A percentile compares a stretch with the other conserved stretches of the same genome.
Conservation (phyloP, 176 grass and related monocot species). For the Hordeum marinum region DNA sequence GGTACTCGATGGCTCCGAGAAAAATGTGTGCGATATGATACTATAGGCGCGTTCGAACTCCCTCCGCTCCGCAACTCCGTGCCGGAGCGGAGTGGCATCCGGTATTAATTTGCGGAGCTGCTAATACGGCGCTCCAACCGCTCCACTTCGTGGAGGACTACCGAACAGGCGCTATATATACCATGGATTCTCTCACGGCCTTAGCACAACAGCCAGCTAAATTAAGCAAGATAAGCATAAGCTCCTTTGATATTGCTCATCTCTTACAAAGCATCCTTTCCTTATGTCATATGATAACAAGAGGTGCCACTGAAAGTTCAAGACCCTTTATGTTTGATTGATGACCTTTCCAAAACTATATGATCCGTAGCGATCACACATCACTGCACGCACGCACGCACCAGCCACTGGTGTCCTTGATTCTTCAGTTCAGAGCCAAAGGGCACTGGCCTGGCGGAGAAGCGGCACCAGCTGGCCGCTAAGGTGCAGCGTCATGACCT, state of each 20-base stretch:
- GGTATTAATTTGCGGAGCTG: too few relatives aligned
- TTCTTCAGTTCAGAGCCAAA: conserved; percentile 42
- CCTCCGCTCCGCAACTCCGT: too few relatives aligned
- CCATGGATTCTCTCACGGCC: not conserved
- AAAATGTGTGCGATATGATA: not conserved
- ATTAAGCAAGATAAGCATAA: not conserved
- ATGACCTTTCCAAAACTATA: not conserved
- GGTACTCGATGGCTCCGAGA: too few relatives aligned
- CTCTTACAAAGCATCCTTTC: not conserved
- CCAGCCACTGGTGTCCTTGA: not conserved
- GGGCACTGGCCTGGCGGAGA: conserved; percentile 49
- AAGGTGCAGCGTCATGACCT: conserved; percentile 65
- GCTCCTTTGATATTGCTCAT: not conserved
- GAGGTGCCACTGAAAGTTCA: not conserved
- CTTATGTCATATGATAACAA: not conserved
- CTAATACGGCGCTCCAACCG: too few relatives aligned
- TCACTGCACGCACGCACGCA: not conserved
- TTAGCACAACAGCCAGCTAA: not conserved
- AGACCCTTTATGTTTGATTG: not conserved
- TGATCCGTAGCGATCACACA: not conserved
- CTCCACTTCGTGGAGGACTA: too few relatives aligned
- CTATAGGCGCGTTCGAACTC: not conserved
- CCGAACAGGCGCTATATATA: not conserved
- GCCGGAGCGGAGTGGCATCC: too few relatives aligned
- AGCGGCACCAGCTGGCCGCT: conserved; percentile 53